phyloP scores from a whole-genome alignment of 495 filamentous ascomycete genomes.

The Hypomontagnella submonticulosa region DNA sequence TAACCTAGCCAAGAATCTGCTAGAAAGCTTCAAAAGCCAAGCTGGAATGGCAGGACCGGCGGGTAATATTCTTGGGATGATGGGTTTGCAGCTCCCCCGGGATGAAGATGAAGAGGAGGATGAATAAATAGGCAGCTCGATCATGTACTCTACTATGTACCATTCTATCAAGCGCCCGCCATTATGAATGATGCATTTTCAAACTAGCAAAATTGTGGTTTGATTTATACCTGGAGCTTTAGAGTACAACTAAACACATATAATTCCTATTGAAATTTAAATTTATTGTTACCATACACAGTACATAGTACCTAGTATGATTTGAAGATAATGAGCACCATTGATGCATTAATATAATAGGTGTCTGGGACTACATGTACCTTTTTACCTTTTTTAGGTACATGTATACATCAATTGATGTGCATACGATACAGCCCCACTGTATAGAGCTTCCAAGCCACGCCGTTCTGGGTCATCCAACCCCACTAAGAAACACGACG shows the following conservation, averaged over 20 bases:
- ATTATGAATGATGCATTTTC: too few species aligned
- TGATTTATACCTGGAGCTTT: too few species aligned
- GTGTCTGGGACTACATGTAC: neutral
- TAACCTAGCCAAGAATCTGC: slow-evolving; percentile 87
- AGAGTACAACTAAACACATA: too few species aligned
- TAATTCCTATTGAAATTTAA: too few species aligned
- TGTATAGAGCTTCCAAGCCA: slow-evolving; percentile 19
- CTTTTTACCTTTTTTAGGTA: neutral
- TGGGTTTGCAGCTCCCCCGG: slow-evolving; percentile 82
- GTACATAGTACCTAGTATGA: too few species aligned
- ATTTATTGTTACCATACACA: too few species aligned
- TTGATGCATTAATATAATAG: too few species aligned
- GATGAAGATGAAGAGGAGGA: slow-evolving; percentile 70
- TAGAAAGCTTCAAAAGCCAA: slow-evolving; percentile 93
- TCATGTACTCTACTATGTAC: too few species aligned
- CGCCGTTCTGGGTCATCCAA: slow-evolving; percentile 17
- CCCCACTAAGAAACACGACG: slow-evolving; percentile 36
- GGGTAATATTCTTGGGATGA: slow-evolving; percentile 83
- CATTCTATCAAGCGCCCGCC: too few species aligned
- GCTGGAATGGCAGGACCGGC: slow-evolving; percentile 84
- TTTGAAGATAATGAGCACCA: too few species aligned
- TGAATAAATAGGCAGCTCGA: slow-evolving; percentile 14
- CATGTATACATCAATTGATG: neutral
- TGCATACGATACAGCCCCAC: neutral
- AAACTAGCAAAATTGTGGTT: too few species aligned